A percentile compares a stretch with the other conserved stretches of the same genome.
These are phyloP conservation scores for Stagonosporopsis rhizophila DNA, from an alignment of 2,329 filamentous ascomycete species.

Conservation along the genomic window DNA sequence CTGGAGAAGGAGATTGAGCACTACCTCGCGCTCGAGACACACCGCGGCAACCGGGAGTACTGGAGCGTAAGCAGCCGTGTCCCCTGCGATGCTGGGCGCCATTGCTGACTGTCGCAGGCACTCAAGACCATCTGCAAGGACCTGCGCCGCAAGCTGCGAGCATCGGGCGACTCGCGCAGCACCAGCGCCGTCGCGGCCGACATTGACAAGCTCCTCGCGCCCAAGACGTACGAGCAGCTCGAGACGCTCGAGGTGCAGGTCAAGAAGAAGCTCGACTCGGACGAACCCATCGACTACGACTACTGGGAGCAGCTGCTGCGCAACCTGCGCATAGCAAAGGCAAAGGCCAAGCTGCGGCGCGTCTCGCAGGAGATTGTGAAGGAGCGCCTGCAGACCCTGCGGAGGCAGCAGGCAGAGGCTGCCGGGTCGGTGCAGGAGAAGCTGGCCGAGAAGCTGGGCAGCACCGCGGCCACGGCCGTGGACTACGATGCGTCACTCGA, in stretches of 20 bases:
- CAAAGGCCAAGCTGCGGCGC: slow-evolving; percentile 80
- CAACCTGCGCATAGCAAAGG: slow-evolving; percentile 88
- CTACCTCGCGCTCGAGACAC: slow-evolving; percentile 82
- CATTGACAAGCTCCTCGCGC: slow-evolving; percentile 83
- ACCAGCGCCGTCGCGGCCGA: slow-evolving; percentile 84
- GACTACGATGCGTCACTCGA: slow-evolving; percentile 59
- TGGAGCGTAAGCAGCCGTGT: slow-evolving; percentile 69
- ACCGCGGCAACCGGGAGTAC: slow-evolving; percentile 79
- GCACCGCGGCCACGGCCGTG: slow-evolving; percentile 16
- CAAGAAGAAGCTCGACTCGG: slow-evolving; percentile 80
- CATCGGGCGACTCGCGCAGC: slow-evolving; percentile 72
- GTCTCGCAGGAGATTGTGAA: slow-evolving; percentile 79
- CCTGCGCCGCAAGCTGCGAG: slow-evolving; percentile 69
- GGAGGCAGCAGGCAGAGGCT: slow-evolving; percentile 71
- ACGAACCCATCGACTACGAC: slow-evolving; percentile 93
- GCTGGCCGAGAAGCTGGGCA: slow-evolving; percentile 46
- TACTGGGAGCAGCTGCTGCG: slow-evolving; percentile 95
- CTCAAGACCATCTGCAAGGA: slow-evolving; percentile 85
- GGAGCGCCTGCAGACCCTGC: slow-evolving; percentile 70
- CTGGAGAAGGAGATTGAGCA: slow-evolving; percentile 82
- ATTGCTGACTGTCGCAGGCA: slow-evolving; percentile 59
- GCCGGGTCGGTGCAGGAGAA: slow-evolving; percentile 64
- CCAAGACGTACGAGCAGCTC: slow-evolving; percentile 88
- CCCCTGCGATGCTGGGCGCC: slow-evolving; percentile 12
- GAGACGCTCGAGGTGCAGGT: slow-evolving; percentile 87